These are phyloP conservation scores for Heliamphora pulchella DNA, from an alignment of 179 eudicot species.

Conservation along the genomic window DNA sequence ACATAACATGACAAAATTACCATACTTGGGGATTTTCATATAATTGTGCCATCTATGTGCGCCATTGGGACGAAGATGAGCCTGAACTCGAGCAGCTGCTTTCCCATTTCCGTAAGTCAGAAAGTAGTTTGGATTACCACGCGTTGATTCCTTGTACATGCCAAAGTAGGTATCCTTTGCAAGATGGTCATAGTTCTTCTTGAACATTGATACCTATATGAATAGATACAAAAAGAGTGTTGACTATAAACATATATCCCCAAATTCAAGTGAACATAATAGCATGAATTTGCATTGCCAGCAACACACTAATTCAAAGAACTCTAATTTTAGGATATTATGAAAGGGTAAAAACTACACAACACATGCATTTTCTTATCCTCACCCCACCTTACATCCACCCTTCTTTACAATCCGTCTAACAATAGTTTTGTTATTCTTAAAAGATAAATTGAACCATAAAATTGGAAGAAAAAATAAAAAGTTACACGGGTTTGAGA, in stretches of 20 bases:
- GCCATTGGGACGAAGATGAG: constrained; percentile 87
- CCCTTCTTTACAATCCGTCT: neutral
- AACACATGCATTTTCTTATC: neutral
- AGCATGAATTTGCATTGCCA: neutral
- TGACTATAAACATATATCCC: neutral
- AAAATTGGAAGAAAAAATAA: neutral
- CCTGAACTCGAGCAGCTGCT: constrained; percentile 75
- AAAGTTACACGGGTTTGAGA: neutral
- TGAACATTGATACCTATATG: constrained; percentile 70
- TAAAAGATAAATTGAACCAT: neutral
- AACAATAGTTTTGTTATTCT: neutral
- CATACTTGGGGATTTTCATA: constrained; percentile 78
- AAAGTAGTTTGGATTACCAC: constrained; percentile 83
- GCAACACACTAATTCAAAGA: neutral
- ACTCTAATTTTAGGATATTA: neutral
- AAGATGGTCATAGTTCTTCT: constrained; percentile 82
- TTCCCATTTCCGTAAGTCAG: constrained; percentile 92
- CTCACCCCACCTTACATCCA: too few species aligned
- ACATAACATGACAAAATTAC: constrained; percentile 11
- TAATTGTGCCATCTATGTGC: constrained; percentile 97
- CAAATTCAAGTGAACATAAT: neutral
- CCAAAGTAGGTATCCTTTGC: constrained; percentile 79
- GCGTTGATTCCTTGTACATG: constrained; percentile 80
- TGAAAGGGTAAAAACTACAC: too few species aligned
- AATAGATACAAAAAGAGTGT: neutral